These are phyloP conservation scores for Metarhizium brunneum DNA, from an alignment of 2,329 filamentous ascomycete species.

Conservation along the genomic window DNA sequence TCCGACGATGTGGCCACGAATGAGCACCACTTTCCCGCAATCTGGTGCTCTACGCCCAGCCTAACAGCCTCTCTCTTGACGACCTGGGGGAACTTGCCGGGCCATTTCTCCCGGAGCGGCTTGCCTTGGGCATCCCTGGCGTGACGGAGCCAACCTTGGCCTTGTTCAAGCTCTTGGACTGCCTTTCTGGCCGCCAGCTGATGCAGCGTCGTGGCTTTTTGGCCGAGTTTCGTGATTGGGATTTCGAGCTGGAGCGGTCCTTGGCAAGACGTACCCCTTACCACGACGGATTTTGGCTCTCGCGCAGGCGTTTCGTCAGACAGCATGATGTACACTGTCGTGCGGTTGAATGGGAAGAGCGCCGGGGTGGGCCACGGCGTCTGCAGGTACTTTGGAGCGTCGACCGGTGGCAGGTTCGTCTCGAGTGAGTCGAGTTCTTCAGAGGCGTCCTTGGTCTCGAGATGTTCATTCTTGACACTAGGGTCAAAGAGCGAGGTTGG, in stretches of 20 bases:
- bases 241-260: conserved; percentile 56
- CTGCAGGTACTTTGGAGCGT: conserved; percentile 50
- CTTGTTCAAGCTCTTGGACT: conserved; percentile 59
- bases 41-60: too few relatives aligned
- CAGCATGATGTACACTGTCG: conserved; percentile 56
- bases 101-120: too few relatives aligned
- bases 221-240: conserved; percentile 41
- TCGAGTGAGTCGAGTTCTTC: too few relatives aligned
- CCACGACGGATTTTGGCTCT: conserved; percentile 41
- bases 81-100: too few relatives aligned
- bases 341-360: conserved; percentile 58
- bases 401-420: conserved; percentile 18
- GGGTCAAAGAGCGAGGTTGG: conserved; percentile 52
- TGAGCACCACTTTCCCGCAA: too few relatives aligned
- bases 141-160: conserved; percentile 34
- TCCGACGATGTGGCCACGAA: too few relatives aligned
- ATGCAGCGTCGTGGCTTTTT: conserved; percentile 49
- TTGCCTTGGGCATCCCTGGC: too few relatives aligned
- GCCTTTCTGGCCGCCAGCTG: conserved; percentile 62
- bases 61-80: too few relatives aligned
- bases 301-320: conserved; percentile 32
- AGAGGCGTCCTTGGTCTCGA: conserved; percentile 13
- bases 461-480: conserved; percentile 32
- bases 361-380: conserved; percentile 53
- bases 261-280: conserved; percentile 45